phyloP scores from a whole-genome alignment of 352 stramenopile species.

The Pythium chondricola region DNA sequence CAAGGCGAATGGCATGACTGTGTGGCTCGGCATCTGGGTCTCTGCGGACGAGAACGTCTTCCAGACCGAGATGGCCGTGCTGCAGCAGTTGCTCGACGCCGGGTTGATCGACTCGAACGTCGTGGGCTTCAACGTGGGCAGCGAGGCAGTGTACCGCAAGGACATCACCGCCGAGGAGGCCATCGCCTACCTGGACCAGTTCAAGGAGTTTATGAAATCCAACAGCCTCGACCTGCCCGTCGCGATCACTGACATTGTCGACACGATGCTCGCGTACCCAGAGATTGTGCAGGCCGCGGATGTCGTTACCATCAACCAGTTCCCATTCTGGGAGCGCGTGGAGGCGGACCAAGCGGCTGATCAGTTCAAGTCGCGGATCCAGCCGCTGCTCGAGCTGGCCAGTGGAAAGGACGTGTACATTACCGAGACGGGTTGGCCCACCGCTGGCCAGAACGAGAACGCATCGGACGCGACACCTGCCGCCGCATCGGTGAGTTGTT shows the following conservation, averaged over 20 bases:
- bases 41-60: slow-evolving; percentile 56
- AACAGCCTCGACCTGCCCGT: slow-evolving; percentile 54
- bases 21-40: slow-evolving; percentile 83
- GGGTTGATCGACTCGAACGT: slow-evolving; percentile 71
- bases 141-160: slow-evolving; percentile 71
- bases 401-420: slow-evolving; percentile 73
- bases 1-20: slow-evolving; percentile 61
- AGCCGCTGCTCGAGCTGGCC: slow-evolving; percentile 57
- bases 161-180: slow-evolving; percentile 68
- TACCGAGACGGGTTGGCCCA: slow-evolving; percentile 78
- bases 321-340: slow-evolving; percentile 80
- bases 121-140: slow-evolving; percentile 81
- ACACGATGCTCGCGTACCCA: slow-evolving; percentile 72
- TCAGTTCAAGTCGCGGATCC: slow-evolving; percentile 72
- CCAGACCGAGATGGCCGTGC: slow-evolving; percentile 51
- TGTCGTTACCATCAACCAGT: slow-evolving; percentile 82
- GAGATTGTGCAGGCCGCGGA: slow-evolving; percentile 67
- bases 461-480: slow-evolving; percentile 50
- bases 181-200: slow-evolving; percentile 64
- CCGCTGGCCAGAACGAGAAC: slow-evolving; percentile 49
- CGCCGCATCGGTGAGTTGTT: slow-evolving; percentile 33
- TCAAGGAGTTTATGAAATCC: slow-evolving; percentile 60
- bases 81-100: slow-evolving; percentile 53
- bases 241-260: slow-evolving; percentile 78
- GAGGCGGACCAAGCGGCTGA: slow-evolving; percentile 41